Conservation (phyloP, 139 green algal species). For the Desmodesmus armatus region DNA sequence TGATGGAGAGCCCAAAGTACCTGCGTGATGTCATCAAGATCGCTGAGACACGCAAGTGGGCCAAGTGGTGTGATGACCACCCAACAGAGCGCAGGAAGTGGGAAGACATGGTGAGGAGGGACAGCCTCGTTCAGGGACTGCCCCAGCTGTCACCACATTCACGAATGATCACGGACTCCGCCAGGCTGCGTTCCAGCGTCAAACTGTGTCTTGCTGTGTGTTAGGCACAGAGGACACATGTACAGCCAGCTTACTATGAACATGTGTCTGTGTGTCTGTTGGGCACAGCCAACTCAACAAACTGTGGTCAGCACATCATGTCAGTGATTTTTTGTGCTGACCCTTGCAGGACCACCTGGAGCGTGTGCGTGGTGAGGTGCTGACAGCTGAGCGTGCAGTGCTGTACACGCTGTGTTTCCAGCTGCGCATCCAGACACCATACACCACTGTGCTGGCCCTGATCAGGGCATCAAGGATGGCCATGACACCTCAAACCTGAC, state of each 20-base stretch:
- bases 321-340: too few species aligned
- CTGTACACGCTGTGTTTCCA: constrained; percentile 70
- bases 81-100: background rate
- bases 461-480: background rate
- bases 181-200: too few species aligned
- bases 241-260: background rate
- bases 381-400: constrained; percentile 67
- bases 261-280: background rate
- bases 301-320: too few species aligned
- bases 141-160: too few species aligned
- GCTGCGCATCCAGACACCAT: constrained; percentile 54
- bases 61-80: background rate
- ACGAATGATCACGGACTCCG: too few species aligned
- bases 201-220: too few species aligned
- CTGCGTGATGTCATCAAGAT: constrained; percentile 70
- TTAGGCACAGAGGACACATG: too few species aligned
- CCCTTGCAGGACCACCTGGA: constrained; percentile 48
- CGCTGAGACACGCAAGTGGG: constrained; percentile 22
- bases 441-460: constrained; percentile 40
- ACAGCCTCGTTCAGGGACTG: too few species aligned
- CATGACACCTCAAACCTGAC: constrained; percentile 23
- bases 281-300: too few species aligned
- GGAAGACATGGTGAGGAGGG: constrained; percentile 5
- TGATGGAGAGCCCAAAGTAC: constrained; percentile 84
- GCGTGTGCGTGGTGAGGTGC: constrained; percentile 55